Conservation (phyloP, 2,329 filamentous ascomycete species). For the Calycina herbarum region DNA sequence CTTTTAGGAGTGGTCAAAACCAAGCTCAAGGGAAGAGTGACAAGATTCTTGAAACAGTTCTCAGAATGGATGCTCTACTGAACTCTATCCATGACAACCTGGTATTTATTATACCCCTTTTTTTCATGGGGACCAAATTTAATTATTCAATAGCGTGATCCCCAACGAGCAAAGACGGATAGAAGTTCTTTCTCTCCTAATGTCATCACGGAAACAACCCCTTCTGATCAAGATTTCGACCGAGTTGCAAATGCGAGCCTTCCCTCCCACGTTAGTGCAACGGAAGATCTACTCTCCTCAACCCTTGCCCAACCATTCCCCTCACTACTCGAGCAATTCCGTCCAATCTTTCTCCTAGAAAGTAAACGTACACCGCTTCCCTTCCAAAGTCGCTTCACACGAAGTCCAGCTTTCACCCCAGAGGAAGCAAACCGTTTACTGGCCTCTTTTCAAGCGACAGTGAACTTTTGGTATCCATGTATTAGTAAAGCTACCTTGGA, state of each 20-base stretch:
- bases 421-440: conserved; percentile 46
- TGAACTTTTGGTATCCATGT: conserved; percentile 56
- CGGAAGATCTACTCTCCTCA: conserved; percentile 24
- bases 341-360: conserved; percentile 41
- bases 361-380: conserved; percentile 42
- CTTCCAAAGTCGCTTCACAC: conserved; percentile 40
- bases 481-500: conserved; percentile 45
- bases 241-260: conserved; percentile 27
- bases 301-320: conserved; percentile 24
- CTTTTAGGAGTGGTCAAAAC: neutral
- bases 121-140: neutral
- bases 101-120: conserved; percentile 4
- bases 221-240: conserved; percentile 24
- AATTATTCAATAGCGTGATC: conserved; percentile 15
- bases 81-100: conserved; percentile 29
- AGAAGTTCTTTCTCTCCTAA: conserved; percentile 16
- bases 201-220: conserved; percentile 20
- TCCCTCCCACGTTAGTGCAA: conserved; percentile 24
- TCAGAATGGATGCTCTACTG: conserved; percentile 49
- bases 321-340: conserved; percentile 19
- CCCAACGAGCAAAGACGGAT: conserved; percentile 10
- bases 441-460: conserved; percentile 45
- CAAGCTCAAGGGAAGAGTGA: conserved; percentile 51
- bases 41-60: conserved; percentile 50
- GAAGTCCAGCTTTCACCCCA: conserved; percentile 43